Evolutionary conservation across 441 rosid species (phyloP), one percentile per base, ranked within the genome.

Genomic region (Populus tomentosa): DNA sequence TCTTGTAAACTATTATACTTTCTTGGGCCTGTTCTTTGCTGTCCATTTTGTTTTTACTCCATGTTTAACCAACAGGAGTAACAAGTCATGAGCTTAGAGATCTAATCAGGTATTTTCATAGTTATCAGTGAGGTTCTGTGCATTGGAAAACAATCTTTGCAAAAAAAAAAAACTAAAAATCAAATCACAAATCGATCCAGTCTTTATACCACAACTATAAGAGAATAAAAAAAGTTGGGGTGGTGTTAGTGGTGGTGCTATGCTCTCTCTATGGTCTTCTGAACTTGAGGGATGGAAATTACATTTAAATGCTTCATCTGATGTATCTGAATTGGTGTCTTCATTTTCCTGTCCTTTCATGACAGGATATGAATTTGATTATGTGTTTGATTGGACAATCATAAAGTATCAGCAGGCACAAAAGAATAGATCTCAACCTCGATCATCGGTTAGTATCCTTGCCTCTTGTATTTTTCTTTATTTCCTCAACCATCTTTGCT

Each of bases 311-410:
- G 28, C 14, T 50, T 65, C 8, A 30, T 50, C 62, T 6, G 32
- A 40, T 67, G 10, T 33, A 4, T 16, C 7, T 75, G 21, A 11
- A 72, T 68, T 67, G 20, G 21, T 59, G 2, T 50, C 20, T 28
- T 67, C 24, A 3, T 3, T 24, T 8, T 70, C 33, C 63, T 21
- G 62, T 82, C 56, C 33, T 72, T 66, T 77, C 71, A 10, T 78
- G 66, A 59, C 87, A 94, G 98, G 94, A 36, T 90, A 82, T 83
- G 91, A 87, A 77, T 92, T 86, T 78, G 97, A 94, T 85, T 89
- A 86, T 74, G 81, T 92, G 65, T 94, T 90, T 86, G 98, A 94
- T 87, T 94, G 98, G 98, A 94, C 97, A 46, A 89, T 94, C 70
- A 88, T 92, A n/a, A 94, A 94, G 90, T 88, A 91, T 81, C 93